phyloP scores from a whole-genome alignment of 1,284 basidiomycete genomes.

The Pholiota adiposa region DNA sequence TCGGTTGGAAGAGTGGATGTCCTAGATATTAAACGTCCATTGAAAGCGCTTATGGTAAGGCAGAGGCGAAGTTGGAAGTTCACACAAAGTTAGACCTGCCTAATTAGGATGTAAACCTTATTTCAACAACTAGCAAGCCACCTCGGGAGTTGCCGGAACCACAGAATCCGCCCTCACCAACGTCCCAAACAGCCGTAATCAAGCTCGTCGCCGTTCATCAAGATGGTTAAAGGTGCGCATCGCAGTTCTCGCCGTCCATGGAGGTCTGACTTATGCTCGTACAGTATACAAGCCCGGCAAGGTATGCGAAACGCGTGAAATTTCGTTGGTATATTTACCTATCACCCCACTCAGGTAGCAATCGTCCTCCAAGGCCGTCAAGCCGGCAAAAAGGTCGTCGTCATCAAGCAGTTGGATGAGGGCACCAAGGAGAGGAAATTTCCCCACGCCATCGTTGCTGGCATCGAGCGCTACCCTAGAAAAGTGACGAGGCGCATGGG shows the following conservation, averaged over 20 bases:
- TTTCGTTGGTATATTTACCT: conserved; percentile 3
- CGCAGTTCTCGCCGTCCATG: conserved; percentile 5
- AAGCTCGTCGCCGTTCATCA: conserved; percentile 48
- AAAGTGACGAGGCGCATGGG: conserved; percentile 98
- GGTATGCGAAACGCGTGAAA: conserved; percentile 47
- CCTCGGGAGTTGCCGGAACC: conserved; percentile 38
- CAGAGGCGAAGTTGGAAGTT: no score
- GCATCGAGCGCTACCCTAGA: conserved; percentile 93
- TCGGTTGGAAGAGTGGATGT: not conserved
- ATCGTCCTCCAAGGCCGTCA: conserved; percentile 97
- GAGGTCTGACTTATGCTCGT: conserved; percentile 32
- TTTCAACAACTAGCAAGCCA: conserved; percentile 42
- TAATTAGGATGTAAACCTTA: conserved; percentile 32
- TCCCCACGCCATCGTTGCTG: conserved; percentile 95
- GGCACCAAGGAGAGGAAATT: conserved; percentile 90
- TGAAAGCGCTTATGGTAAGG: not conserved
- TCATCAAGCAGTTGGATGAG: conserved; percentile 89
- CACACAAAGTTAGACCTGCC: not conserved
- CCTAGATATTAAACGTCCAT: not conserved
- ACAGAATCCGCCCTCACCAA: conserved; percentile 28
- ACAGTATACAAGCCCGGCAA: conserved; percentile 98
- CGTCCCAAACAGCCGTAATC: conserved; percentile 36
- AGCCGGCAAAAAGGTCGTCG: conserved; percentile 92
- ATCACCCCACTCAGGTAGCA: conserved; percentile 64
- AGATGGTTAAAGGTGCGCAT: conserved; percentile 70